Conservation (phyloP, 2,329 filamentous ascomycete genomes). For the Chaetomium sp. region DNA sequence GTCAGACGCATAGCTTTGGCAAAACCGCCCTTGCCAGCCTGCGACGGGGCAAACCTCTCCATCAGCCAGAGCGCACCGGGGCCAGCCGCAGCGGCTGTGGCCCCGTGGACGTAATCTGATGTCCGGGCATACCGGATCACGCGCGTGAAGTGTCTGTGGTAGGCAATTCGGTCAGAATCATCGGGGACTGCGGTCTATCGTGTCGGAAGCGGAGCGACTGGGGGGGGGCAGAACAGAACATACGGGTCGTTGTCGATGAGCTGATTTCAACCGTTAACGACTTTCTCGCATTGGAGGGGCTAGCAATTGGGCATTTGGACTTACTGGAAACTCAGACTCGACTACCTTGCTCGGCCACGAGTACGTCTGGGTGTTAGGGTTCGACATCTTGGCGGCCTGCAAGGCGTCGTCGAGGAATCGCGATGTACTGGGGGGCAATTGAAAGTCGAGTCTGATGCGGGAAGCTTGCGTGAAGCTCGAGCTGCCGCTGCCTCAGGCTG, state of each 20-base stretch:
- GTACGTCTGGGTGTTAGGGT: slow-evolving; percentile 37
- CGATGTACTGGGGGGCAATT: slow-evolving; percentile 12
- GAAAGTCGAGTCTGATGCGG: slow-evolving; percentile 8
- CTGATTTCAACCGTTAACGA: slow-evolving; percentile 43
- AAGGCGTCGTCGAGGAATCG: slow-evolving; percentile 21
- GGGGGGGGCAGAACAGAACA: slow-evolving; percentile 31
- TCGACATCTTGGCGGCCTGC: slow-evolving; percentile 35
- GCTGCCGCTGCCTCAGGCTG: slow-evolving; percentile 18
- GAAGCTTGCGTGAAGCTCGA: slow-evolving; percentile 20
- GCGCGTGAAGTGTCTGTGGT: slow-evolving; percentile 74
- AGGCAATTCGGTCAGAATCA: slow-evolving; percentile 27
- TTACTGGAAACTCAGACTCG: slow-evolving; percentile 79
- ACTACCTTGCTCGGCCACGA: slow-evolving; percentile 68
- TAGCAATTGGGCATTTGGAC: slow-evolving; percentile 30
- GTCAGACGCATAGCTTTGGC: slow-evolving; percentile 74
- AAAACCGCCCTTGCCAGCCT: slow-evolving; percentile 77
- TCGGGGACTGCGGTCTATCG: background rate
- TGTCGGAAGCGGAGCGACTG: background rate
- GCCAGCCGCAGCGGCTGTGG: slow-evolving; percentile 60
- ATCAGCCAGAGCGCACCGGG: slow-evolving; percentile 70
- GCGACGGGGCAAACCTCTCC: slow-evolving; percentile 80
- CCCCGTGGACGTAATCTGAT: slow-evolving; percentile 72
- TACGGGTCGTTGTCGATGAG: slow-evolving; percentile 99
- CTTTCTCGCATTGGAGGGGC: background rate
- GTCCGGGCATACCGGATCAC: slow-evolving; percentile 81